Conservation (phyloP, 140 eudicot species). For the Bidens hawaiensis region DNA sequence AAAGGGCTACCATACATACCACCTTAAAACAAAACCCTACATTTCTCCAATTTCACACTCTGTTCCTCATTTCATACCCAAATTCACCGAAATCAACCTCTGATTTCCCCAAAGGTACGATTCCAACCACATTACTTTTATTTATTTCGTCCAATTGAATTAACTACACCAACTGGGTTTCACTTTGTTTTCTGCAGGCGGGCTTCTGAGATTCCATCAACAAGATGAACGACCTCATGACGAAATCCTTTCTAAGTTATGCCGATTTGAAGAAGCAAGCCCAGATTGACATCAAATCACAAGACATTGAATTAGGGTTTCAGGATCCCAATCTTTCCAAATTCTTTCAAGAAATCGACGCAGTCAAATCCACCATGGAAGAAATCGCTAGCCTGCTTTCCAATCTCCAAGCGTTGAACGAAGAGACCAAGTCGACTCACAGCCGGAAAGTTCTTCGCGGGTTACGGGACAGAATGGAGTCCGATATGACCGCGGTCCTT, state of each 20-base stretch:
- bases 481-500: slow-evolving; percentile 57
- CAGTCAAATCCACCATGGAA: slow-evolving; percentile 53
- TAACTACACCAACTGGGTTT: too few species aligned
- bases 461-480: slow-evolving; percentile 64
- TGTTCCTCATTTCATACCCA: slow-evolving; percentile 2
- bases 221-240: slow-evolving; percentile 91
- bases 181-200: slow-evolving; percentile 34
- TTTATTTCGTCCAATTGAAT: too few species aligned
- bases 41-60: not conserved
- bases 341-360: slow-evolving; percentile 68
- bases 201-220: slow-evolving; percentile 12
- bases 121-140: not conserved
- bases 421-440: slow-evolving; percentile 57
- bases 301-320: slow-evolving; percentile 44
- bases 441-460: slow-evolving; percentile 68
- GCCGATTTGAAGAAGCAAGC: slow-evolving; percentile 86
- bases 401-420: slow-evolving; percentile 62
- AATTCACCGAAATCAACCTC: slow-evolving; percentile 26
- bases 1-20: slow-evolving; percentile 34
- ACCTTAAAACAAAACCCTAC: slow-evolving; percentile 1
- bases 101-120: slow-evolving; percentile 32
- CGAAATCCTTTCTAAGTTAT: slow-evolving; percentile 74
- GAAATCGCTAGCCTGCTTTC: slow-evolving; percentile 57
- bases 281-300: slow-evolving; percentile 38
- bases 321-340: slow-evolving; percentile 38